Conservation (phyloP, 345 rosid genomes). For the Eucalyptus tenuipes region DNA sequence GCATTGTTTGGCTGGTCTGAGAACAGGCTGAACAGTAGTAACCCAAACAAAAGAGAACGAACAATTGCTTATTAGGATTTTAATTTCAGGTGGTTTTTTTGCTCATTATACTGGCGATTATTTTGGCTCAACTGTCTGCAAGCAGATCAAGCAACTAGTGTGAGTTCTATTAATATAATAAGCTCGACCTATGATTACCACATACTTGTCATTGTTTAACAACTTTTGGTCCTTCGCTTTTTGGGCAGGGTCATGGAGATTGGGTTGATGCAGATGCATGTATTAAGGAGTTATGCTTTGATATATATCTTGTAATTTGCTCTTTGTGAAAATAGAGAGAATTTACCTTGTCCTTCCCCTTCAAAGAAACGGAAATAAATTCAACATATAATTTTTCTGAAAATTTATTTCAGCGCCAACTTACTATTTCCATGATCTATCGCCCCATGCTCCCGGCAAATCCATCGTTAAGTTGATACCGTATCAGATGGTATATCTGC, state of each 20-base stretch:
- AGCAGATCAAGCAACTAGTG: neutral
- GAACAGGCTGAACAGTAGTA: neutral
- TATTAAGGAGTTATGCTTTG: neutral
- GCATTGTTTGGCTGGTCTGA: neutral
- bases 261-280: neutral
- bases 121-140: neutral
- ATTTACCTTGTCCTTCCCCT: neutral
- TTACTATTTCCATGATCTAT: neutral
- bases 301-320: neutral
- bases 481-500: neutral
- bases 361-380: neutral
- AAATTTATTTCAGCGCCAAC: neutral
- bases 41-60: neutral
- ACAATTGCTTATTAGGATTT: neutral
- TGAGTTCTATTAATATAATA: neutral
- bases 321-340: neutral
- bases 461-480: neutral
- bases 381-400: neutral
- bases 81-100: neutral
- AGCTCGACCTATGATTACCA: neutral
- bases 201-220: neutral
- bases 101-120: neutral
- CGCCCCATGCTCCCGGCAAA: neutral
- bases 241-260: neutral
- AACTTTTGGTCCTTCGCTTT: neutral